Conservation (phyloP, 768 basidiomycete species). For the Pulveroboletus sp. region DNA sequence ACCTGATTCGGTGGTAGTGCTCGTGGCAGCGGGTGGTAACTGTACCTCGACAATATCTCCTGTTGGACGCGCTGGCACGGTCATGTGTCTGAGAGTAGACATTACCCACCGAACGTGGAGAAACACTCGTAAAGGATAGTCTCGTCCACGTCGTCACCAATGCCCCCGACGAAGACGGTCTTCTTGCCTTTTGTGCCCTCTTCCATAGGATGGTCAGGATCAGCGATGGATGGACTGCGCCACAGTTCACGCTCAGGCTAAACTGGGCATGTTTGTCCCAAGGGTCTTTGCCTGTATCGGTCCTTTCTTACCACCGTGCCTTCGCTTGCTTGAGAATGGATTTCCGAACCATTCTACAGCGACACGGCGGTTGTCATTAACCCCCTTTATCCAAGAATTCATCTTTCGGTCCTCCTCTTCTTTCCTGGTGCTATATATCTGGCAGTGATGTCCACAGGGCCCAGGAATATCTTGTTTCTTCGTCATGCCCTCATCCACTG, state of each 20-base stretch:
- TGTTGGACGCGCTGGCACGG: conserved; percentile 30
- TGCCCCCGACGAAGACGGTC: conserved; percentile 80
- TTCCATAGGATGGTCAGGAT: conserved; percentile 47
- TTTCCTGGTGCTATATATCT: conserved; percentile 12
- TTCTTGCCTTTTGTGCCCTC: conserved; percentile 82
- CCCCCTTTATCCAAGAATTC: neutral
- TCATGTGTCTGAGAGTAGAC: neutral
- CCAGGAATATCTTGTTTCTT: conserved; percentile 40
- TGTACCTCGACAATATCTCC: conserved; percentile 93
- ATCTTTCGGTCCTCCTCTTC: neutral
- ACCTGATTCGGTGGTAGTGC: conserved; percentile 63
- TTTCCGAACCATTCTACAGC: neutral
- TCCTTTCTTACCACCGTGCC: conserved; percentile 2
- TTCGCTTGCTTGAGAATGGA: conserved; percentile 1
- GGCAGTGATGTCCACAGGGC: neutral
- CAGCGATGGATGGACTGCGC: neutral
- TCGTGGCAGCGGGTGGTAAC: conserved; percentile 74
- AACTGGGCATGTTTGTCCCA: conserved; percentile 17
- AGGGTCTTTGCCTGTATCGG: neutral
- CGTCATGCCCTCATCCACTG: conserved; percentile 71
- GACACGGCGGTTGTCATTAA: neutral
- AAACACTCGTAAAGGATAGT: conserved; percentile 71
- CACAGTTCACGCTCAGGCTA: neutral
- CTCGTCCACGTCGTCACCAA: conserved; percentile 84
- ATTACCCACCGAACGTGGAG: conserved; percentile 74